Conservation (phyloP, 805 yeast species). For the Schwanniomyces polymorphus region DNA sequence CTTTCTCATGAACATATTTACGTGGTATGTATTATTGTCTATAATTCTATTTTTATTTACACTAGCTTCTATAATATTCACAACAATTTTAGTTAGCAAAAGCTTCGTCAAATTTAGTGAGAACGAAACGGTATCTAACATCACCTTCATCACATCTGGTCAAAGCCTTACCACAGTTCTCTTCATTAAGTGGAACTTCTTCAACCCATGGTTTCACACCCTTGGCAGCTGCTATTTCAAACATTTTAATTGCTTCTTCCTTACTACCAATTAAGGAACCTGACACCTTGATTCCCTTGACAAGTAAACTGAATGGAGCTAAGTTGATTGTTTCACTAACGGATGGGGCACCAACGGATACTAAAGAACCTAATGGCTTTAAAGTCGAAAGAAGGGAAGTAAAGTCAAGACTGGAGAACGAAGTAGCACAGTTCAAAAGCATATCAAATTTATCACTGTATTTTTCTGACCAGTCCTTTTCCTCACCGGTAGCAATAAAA, state of each 20-base stretch:
- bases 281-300: conserved; percentile 13
- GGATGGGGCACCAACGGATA: conserved; percentile 67
- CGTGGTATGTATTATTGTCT: too few relatives aligned
- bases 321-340: conserved; percentile 42
- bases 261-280: conserved; percentile 59
- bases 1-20: too few relatives aligned
- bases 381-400: conserved; percentile 38
- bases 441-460: conserved; percentile 39
- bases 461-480: conserved; percentile 20
- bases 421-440: conserved; percentile 47
- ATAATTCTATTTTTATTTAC: too few relatives aligned
- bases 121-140: conserved; percentile 63
- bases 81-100: conserved; percentile 22
- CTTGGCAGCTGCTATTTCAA: conserved; percentile 61
- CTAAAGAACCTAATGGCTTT: conserved; percentile 58
- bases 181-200: conserved; percentile 52
- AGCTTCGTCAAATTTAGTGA: conserved; percentile 54
- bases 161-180: conserved; percentile 54
- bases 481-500: conserved; percentile 47
- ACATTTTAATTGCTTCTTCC: conserved; percentile 64
- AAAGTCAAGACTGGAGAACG: conserved; percentile 20
- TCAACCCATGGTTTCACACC: conserved; percentile 65
- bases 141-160: conserved; percentile 54
- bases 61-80: too few relatives aligned
- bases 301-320: conserved; percentile 52